phyloP scores from a whole-genome alignment of 495 filamentous ascomycete genomes.

The Tetracladium setigerum region DNA sequence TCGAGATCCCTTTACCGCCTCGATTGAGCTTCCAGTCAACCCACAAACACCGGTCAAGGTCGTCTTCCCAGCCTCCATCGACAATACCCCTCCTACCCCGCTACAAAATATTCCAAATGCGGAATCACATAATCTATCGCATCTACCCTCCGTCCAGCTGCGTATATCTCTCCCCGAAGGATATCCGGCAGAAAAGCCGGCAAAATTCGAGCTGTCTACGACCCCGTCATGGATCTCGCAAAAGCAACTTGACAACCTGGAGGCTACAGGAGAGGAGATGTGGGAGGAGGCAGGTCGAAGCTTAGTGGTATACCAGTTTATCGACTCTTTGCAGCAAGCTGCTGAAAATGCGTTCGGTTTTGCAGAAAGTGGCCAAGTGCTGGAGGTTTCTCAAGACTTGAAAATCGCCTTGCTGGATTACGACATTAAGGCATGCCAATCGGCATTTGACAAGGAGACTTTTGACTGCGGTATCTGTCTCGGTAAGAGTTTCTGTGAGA shows the following conservation, averaged over 20 bases:
- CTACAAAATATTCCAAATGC: constrained; percentile 18
- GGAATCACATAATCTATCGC: constrained; percentile 57
- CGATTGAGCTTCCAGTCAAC: constrained; percentile 65
- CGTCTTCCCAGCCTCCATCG: constrained; percentile 51
- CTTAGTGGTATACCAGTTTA: constrained; percentile 75
- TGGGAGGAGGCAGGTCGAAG: constrained; percentile 81
- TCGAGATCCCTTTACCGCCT: constrained; percentile 52
- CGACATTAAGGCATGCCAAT: constrained; percentile 62
- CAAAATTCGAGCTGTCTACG: constrained; percentile 57
- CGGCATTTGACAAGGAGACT: constrained; percentile 73
- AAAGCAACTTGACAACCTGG: constrained; percentile 46
- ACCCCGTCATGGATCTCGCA: constrained; percentile 62
- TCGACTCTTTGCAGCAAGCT: constrained; percentile 77
- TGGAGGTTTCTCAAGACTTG: constrained; percentile 49
- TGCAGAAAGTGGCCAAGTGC: constrained; percentile 38
- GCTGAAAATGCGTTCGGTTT: constrained; percentile 74
- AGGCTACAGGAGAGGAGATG: constrained; percentile 50
- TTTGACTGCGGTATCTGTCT: constrained; percentile 89
- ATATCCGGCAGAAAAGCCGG: constrained; percentile 66
- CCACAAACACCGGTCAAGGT: constrained; percentile 62
- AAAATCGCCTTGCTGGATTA: constrained; percentile 73
- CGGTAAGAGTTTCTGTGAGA: constrained; percentile 5
- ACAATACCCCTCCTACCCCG: constrained; percentile 23
- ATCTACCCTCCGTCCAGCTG: constrained; percentile 71
- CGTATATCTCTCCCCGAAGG: constrained; percentile 60